These are phyloP conservation scores for Dentipellis sp. DNA, from an alignment of 768 basidiomycete genomes.

Conservation along the genomic window DNA sequence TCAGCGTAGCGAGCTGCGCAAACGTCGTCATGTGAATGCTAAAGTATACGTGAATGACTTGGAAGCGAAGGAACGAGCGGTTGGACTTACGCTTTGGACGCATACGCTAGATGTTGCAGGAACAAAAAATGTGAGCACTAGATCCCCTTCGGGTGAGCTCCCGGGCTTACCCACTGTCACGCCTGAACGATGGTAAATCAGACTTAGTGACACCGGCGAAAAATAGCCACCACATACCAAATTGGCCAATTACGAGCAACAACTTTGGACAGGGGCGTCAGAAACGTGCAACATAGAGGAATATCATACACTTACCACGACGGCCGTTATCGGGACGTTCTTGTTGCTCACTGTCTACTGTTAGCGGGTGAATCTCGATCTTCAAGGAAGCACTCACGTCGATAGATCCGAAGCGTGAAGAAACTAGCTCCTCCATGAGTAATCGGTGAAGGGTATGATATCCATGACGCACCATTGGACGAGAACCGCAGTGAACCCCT, in stretches of 20 bases:
- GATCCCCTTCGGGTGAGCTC: neutral
- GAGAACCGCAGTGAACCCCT: neutral
- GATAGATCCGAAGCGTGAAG: constrained; percentile 12
- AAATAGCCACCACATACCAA: neutral
- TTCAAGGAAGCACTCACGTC: constrained; percentile 4
- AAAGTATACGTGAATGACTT: neutral
- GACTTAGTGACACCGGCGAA: too few relatives aligned
- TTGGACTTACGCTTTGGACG: neutral
- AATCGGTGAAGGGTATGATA: constrained; percentile 6
- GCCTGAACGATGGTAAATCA: too few relatives aligned
- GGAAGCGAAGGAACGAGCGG: too few relatives aligned
- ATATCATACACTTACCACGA: neutral
- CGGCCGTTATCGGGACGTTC: neutral
- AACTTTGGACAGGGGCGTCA: neutral
- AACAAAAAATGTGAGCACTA: neutral
- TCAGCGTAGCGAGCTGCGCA: neutral
- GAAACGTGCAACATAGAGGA: too few relatives aligned
- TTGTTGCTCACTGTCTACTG: neutral
- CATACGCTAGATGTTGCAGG: neutral
- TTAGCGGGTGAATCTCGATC: neutral
- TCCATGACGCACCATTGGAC: neutral
- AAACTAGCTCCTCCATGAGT: neutral
- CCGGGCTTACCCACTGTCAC: too few relatives aligned
- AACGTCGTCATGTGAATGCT: neutral
- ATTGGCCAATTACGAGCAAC: neutral